Evolutionary conservation across 2,329 filamentous ascomycete genomes (phyloP).

Genomic region (Myriangium duriaei): DNA sequence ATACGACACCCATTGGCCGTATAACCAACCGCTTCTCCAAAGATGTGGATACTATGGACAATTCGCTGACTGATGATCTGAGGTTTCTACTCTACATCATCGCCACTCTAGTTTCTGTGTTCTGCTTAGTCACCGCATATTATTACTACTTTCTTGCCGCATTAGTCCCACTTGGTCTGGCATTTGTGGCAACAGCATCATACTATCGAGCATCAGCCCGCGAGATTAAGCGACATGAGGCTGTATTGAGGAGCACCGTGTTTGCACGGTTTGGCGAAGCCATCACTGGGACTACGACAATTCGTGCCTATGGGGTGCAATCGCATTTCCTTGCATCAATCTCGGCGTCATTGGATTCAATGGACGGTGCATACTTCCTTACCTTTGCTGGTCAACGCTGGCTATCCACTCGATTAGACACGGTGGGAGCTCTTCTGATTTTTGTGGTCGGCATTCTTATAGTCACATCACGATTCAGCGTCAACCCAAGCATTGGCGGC

Average conservation of each 20-base stretch:
- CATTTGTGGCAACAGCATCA: conserved; percentile 84
- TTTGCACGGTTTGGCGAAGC: conserved; percentile 89
- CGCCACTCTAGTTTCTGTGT: conserved; percentile 64
- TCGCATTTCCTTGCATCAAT: too few species aligned
- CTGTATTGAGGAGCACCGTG: conserved; percentile 72
- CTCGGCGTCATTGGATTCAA: too few species aligned
- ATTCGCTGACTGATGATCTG: conserved; percentile 22
- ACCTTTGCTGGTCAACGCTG: conserved; percentile 89
- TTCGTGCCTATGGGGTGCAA: conserved; percentile 63
- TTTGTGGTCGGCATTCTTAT: conserved; percentile 86
- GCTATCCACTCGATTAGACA: conserved; percentile 78
- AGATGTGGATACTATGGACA: conserved; percentile 75
- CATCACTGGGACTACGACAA: conserved; percentile 68
- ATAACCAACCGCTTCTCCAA: conserved; percentile 96
- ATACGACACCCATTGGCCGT: conserved; percentile 81
- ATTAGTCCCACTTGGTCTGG: conserved; percentile 66
- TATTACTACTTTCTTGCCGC: conserved; percentile 63
- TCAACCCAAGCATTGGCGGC: conserved; percentile 82
- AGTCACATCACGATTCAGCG: conserved; percentile 60
- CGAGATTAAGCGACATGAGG: conserved; percentile 89
- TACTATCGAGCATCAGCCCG: too few species aligned
- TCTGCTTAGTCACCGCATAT: conserved; percentile 72
- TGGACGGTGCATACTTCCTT: conserved; percentile 81
- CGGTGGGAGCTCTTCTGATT: conserved; percentile 71
- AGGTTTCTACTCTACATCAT: conserved; percentile 64